Evolutionary conservation across 2,329 filamentous ascomycete genomes (phyloP).

Genomic region (Diaporthe eres): DNA sequence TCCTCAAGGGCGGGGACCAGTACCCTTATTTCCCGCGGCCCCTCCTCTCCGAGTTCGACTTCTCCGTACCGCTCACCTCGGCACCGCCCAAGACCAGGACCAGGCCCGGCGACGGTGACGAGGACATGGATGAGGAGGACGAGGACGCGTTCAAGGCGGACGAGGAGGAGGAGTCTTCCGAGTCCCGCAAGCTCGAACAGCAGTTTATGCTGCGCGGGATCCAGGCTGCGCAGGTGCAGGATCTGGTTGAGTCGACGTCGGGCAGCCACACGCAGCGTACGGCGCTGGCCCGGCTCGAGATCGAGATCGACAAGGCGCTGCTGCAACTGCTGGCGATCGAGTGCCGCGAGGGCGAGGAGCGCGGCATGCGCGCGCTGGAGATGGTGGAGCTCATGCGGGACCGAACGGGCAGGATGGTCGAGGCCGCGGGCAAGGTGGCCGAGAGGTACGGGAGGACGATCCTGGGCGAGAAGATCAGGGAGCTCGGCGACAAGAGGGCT

Average conservation of each 20-base stretch:
- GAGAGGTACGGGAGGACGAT: constrained; percentile 85
- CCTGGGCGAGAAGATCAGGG: constrained; percentile 90
- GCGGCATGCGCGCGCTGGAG: constrained; percentile 95
- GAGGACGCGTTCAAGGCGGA: constrained; percentile 51
- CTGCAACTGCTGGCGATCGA: constrained; percentile 91
- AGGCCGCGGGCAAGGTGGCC: constrained; percentile 91
- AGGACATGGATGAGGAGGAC: constrained; percentile 54
- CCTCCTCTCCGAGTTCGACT: constrained; percentile 92
- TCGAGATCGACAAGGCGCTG: constrained; percentile 91
- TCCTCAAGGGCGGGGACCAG: constrained; percentile 93
- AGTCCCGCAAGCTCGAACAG: constrained; percentile 81
- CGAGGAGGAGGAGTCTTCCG: constrained; percentile 53
- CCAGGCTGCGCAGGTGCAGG: constrained; percentile 80
- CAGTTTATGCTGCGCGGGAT: constrained; percentile 82
- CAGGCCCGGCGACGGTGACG: constrained; percentile 50
- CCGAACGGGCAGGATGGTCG: constrained; percentile 87
- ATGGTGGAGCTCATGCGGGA: constrained; percentile 90
- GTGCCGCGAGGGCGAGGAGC: constrained; percentile 92
- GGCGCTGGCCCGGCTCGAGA: constrained; percentile 78
- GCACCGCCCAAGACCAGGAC: constrained; percentile 50
- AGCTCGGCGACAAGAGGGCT: constrained; percentile 80
- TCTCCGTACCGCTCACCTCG: constrained; percentile 83
- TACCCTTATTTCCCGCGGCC: constrained; percentile 95
- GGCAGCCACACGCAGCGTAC: constrained; percentile 75
- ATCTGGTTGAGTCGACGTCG: constrained; percentile 78